phyloP scores from a whole-genome alignment of 306 rosid genomes.

The Cucurbita ficifolia region DNA sequence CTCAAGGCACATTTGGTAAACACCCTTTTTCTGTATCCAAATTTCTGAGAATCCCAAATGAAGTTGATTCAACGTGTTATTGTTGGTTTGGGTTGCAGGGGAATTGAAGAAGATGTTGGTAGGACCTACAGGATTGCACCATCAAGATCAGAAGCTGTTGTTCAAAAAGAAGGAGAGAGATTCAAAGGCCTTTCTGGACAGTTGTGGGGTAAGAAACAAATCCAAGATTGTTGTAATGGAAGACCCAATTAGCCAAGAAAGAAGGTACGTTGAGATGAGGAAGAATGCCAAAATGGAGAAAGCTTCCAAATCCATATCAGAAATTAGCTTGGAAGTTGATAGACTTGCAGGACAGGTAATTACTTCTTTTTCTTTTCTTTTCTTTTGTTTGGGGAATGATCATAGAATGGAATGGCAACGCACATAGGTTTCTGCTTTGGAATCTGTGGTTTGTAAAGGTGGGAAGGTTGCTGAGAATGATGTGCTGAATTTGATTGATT shows the following conservation, averaged over 20 bases:
- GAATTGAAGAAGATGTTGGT: conserved; percentile 82
- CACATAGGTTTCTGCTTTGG: conserved; percentile 70
- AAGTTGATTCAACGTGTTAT: not conserved
- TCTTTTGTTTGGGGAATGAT: not conserved
- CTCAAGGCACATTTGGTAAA: conserved; percentile 78
- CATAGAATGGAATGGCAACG: not conserved
- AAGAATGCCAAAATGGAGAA: conserved; percentile 79
- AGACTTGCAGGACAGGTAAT: conserved; percentile 71
- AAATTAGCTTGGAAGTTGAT: conserved; percentile 82
- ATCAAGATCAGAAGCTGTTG: conserved; percentile 76
- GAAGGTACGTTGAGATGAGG: conserved; percentile 58
- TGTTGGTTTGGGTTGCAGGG: conserved; percentile 24
- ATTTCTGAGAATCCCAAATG: not conserved
- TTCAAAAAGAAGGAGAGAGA: conserved; percentile 85
- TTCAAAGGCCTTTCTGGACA: conserved; percentile 75
- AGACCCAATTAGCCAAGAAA: conserved; percentile 87
- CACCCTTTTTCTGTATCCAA: not conserved
- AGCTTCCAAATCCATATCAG: conserved; percentile 67
- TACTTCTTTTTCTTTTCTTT: not conserved
- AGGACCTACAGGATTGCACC: conserved; percentile 83
- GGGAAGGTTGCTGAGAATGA: conserved; percentile 66
- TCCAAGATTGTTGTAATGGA: conserved; percentile 66
- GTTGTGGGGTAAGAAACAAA: conserved; percentile 63
- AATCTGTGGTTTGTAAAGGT: conserved; percentile 59
- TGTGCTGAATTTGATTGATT: conserved; percentile 57